Evolutionary conservation across 306 rosid species (phyloP), one percentile per base, ranked within the genome.

Genomic region (Castanea sativa): DNA sequence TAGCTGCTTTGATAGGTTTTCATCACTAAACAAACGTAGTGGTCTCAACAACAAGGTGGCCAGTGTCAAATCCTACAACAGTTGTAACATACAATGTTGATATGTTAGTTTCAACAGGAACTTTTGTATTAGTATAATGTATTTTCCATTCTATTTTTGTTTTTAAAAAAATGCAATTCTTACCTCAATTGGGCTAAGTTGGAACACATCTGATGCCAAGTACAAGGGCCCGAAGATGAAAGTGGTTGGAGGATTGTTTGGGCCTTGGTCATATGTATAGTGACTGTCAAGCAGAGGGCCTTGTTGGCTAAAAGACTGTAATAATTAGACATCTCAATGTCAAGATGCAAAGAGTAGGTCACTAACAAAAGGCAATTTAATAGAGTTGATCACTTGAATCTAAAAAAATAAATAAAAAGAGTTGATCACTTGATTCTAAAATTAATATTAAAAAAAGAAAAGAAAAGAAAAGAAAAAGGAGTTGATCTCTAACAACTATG

Each of bases 11-110:
- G 77, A 35, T 83, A 73, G 60, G 77, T 83, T 86, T 29, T 60
- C 20, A 1, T 83, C 61, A 4, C 81, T 45, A 11, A 83, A 84
- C 58, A 85, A 19, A 13, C 71, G 79, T 53, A 73, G 68, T 16
- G 90, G 87, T 58, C 90, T 83, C 74, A 85, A 20, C 69, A 89
- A 73, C 73, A 76, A 53, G 38, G 49, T 60, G 53, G 85, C 88
- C 55, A 85, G 35, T 16, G 64, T 55, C 35, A 41, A 3, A 52
- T 85, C 90, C 85, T 87, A 76, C 74, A 15, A 18, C 38, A 64
- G 15, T 61, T 11, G 14, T 20, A 11, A 2, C 55, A 20, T 23
- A 20, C 27, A n/a, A 19, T 67, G 8, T 12, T 16, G 52, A 45
- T 12, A 45, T 2, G 52, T 45, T 45, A 2, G 13, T 45, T 45